Base-by-base conservation (phyloP, 2,329 filamentous ascomycete genomes). In the Ceratocystis smalleyi region DNA sequence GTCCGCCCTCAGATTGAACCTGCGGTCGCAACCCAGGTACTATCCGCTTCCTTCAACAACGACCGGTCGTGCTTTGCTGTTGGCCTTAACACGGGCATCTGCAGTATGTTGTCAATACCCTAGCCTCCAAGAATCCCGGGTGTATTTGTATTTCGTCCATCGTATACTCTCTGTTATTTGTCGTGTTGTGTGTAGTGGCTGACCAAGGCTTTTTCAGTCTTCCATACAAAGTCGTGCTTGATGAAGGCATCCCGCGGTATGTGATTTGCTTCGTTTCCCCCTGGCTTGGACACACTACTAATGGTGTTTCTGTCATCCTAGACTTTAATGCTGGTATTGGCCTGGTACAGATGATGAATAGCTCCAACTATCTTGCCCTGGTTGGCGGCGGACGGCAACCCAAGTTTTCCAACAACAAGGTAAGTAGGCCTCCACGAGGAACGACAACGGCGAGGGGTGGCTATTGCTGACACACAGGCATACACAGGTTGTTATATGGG, bases 401-500 rank as follows among this genome's bases (percentile, higher is more conserved):
- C 63, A 92, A 92, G 71, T 94, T 90, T 70, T 85, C 90, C 15
- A 87, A 87, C 72, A 95, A 91, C 75, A 95, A 95, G 79, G 89
- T 85, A 70, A 7, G 55, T 35, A 15, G 22, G 27, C 12, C 30
- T 7, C 5, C 12, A 40, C 4, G 3, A 1, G 5, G 24, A 32
- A 61, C 7, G 45, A 22, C 8, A 22, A 3, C 19, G 12, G 24
- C 32, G 5, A 30, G 45, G 22, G 30, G 6, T 4, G 1, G 24
- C 7, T 19, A 24, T 59, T 30, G 27, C 19, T 45, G 24, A 12
- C 43, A 54, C 45, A 57, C 12, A 15, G 15, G 61, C 32, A 67
- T 60, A 59, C 10, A 22, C 69, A 86, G 83, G 81, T 91, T 60
- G 85, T 95, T 68, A 88, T 97, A 70, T 97, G 91, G 91, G 91